These are phyloP conservation scores for Olyra latifolia DNA, from an alignment of 176 grass and related monocot genomes.

Conservation along the genomic window DNA sequence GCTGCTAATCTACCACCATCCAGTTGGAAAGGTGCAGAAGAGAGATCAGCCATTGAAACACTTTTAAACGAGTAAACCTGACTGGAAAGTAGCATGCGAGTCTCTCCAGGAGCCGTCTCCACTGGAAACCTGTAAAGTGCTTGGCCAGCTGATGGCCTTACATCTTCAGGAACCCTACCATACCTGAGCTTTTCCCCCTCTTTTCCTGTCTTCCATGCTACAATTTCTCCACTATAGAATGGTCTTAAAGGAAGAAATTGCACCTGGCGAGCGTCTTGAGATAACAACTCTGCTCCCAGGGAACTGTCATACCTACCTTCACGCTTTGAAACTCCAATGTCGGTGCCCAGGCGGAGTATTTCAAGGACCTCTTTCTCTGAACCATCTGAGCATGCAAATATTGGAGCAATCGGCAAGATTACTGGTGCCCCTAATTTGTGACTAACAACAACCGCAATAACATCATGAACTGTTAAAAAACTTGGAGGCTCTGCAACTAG, in stretches of 20 bases:
- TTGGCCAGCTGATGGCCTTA: constrained; percentile 83
- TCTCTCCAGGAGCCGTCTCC: constrained; percentile 66
- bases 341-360: constrained; percentile 65
- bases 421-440: constrained; percentile 65
- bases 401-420: constrained; percentile 67
- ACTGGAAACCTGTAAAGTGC: constrained; percentile 85
- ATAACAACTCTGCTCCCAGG: constrained; percentile 71
- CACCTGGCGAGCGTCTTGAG: constrained; percentile 89
- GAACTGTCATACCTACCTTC: constrained; percentile 56
- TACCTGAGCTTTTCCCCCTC: constrained; percentile 87
- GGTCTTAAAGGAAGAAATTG: constrained; percentile 95
- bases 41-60: constrained; percentile 70
- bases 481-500: constrained; percentile 83
- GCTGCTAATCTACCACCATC: constrained; percentile 40
- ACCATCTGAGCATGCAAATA: constrained; percentile 83
- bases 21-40: constrained; percentile 41
- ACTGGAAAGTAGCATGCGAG: constrained; percentile 73
- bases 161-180: constrained; percentile 91
- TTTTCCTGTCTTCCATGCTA: constrained; percentile 92
- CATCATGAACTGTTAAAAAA: constrained; percentile 88
- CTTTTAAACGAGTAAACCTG: constrained; percentile 92
- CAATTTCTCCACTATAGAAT: constrained; percentile 89
- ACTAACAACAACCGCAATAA: constrained; percentile 70
- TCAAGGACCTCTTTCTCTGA: constrained; percentile 77
- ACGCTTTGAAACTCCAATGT: constrained; percentile 49